Evolutionary conservation across 805 yeast genomes (phyloP).

Genomic region (Saturnispora gosingensis): DNA sequence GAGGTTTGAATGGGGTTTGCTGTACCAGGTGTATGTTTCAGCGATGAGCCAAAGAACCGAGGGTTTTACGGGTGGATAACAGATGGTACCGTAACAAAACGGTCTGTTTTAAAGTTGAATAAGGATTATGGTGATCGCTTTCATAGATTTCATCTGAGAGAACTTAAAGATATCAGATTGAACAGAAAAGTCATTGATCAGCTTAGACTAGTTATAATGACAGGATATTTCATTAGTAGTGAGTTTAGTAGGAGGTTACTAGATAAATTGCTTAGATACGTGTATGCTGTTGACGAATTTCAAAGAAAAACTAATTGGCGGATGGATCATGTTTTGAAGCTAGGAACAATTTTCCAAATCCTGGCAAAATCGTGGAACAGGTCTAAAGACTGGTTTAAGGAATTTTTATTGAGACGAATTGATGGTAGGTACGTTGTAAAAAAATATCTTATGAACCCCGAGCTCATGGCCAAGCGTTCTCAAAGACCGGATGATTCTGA

Average conservation of each 20-base stretch:
- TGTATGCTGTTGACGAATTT: conserved; percentile 6
- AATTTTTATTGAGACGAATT: conserved; percentile 1
- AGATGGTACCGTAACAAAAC: neutral
- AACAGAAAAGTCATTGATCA: neutral
- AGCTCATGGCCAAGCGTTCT: neutral
- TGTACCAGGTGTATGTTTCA: conserved; percentile 5
- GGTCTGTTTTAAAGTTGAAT: neutral
- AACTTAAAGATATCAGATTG: conserved; percentile 4
- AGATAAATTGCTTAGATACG: conserved; percentile 6
- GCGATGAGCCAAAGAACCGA: neutral
- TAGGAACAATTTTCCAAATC: conserved; percentile 2
- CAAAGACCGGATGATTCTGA: neutral
- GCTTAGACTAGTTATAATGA: neutral
- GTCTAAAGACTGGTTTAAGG: too few relatives aligned
- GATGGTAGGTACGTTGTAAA: conserved; percentile 5
- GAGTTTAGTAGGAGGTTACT: neutral
- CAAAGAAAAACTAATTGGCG: conserved; percentile 3
- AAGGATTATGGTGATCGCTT: neutral
- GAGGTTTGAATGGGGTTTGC: conserved; percentile 3
- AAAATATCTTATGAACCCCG: neutral
- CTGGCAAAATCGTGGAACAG: neutral
- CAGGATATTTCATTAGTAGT: neutral
- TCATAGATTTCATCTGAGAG: neutral
- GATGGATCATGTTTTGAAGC: neutral
- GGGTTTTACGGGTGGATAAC: conserved; percentile 4